A percentile compares a stretch with the other conserved stretches of the same genome.
Conservation (phyloP, 192 early-diverging fungal species). For the Linnemannia schmuckeri region DNA sequence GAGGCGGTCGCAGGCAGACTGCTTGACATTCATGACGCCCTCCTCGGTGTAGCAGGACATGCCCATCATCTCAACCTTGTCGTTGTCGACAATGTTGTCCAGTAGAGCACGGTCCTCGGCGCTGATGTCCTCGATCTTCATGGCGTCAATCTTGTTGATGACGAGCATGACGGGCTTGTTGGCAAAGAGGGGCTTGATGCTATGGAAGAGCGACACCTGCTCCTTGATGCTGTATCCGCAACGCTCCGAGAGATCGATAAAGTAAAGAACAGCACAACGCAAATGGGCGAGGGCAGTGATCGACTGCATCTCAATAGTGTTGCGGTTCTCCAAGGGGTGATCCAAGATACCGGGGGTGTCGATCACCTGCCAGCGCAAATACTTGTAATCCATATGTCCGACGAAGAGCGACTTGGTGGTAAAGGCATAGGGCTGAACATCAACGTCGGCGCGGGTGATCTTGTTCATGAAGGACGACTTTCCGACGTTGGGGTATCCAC, state of each 20-base stretch:
- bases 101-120: slow-evolving; percentile 80
- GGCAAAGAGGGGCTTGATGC: slow-evolving; percentile 98
- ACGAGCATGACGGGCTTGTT: slow-evolving; percentile 98
- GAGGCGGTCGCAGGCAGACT: slow-evolving; percentile 93
- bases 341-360: slow-evolving; percentile 99
- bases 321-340: slow-evolving; percentile 98
- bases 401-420: slow-evolving; percentile 99
- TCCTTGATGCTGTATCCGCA: slow-evolving; percentile 97
- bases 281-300: slow-evolving; percentile 99
- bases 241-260: slow-evolving; percentile 97
- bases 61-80: slow-evolving; percentile 80
- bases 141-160: slow-evolving; percentile 96
- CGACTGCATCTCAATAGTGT: slow-evolving; percentile 99
- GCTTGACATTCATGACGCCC: slow-evolving; percentile 97
- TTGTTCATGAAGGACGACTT: slow-evolving; percentile 99
- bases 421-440: slow-evolving; percentile 99
- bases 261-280: slow-evolving; percentile 95
- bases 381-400: slow-evolving; percentile 99
- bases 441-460: slow-evolving; percentile 98
- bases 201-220: slow-evolving; percentile 79
- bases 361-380: slow-evolving; percentile 99
- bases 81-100: slow-evolving; percentile 76
- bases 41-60: slow-evolving; percentile 94
- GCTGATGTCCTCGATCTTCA: slow-evolving; percentile 82
- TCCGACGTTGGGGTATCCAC: slow-evolving; percentile 99